A percentile compares a stretch with the other conserved stretches of the same genome.
Conservation (phyloP, 2,329 filamentous ascomycete genomes). For the Neocatenulostroma microsporum region DNA sequence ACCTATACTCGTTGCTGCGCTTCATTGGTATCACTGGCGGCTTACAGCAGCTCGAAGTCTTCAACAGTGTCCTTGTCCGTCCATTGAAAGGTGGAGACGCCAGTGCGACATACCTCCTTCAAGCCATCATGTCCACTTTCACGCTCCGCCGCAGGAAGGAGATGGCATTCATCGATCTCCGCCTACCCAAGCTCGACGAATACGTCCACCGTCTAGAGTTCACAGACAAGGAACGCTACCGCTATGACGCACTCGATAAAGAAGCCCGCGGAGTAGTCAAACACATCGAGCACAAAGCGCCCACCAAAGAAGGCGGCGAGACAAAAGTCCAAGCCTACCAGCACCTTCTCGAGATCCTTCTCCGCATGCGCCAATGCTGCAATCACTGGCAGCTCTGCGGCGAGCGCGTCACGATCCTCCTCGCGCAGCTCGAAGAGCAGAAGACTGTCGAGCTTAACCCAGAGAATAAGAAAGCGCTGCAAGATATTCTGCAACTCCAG, state of each 20-base stretch:
- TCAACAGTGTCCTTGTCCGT: constrained; percentile 55
- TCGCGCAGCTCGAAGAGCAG: constrained; percentile 60
- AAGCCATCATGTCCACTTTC: constrained; percentile 70
- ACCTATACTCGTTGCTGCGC: constrained; percentile 64
- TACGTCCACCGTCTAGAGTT: constrained; percentile 70
- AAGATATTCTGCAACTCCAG: constrained; percentile 65
- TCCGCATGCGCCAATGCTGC: constrained; percentile 77
- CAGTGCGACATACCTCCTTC: constrained; percentile 56
- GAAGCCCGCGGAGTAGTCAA: constrained; percentile 68
- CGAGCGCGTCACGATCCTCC: constrained; percentile 61
- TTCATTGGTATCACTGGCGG: constrained; percentile 71
- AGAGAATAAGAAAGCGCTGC: constrained; percentile 64
- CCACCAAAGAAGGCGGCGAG: constrained; percentile 13
- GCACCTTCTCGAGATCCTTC: constrained; percentile 68
- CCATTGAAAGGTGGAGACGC: constrained; percentile 55
- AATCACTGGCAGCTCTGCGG: constrained; percentile 82
- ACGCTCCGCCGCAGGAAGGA: constrained; percentile 77
- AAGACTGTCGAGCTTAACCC: constrained; percentile 61
- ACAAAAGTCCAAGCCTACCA: constrained; percentile 51
- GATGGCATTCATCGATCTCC: constrained; percentile 79
- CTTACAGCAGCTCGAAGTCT: constrained; percentile 63
- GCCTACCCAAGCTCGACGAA: constrained; percentile 67
- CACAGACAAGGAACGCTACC: constrained; percentile 62
- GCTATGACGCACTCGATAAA: constrained; percentile 66
- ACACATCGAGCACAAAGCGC: constrained; percentile 45